Percentiles rank a stretch among this genome's conserved stretches.
Evolutionary conservation across 305 asterid genomes (phyloP).

Genomic region (Fraxinus albicans): DNA sequence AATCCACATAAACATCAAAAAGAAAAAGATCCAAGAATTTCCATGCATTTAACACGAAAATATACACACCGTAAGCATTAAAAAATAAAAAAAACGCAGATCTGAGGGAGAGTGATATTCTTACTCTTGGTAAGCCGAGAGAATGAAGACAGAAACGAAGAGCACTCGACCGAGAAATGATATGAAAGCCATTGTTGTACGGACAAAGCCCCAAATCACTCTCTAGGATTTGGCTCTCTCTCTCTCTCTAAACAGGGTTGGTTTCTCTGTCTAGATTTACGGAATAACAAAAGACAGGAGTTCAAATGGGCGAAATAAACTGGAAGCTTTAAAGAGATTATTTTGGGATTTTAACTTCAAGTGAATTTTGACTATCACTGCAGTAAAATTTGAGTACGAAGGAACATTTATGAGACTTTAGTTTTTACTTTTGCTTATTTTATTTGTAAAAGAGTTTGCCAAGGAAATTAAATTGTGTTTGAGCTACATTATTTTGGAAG

Average conservation of each 20-base stretch:
- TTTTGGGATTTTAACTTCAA: neutral
- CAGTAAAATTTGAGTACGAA: neutral
- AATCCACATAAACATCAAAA: neutral
- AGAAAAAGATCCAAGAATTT: neutral
- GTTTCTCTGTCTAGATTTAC: conserved; percentile 33
- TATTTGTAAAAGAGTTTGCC: no score
- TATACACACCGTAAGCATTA: neutral
- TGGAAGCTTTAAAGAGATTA: neutral
- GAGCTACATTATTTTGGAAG: no score
- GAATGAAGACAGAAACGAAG: conserved; percentile 81
- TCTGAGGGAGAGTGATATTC: conserved; percentile 33
- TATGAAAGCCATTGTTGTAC: conserved; percentile 57
- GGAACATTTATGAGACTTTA: neutral
- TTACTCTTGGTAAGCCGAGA: conserved; percentile 91
- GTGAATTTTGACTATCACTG: neutral
- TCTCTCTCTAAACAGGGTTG: conserved; percentile 29
- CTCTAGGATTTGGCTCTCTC: conserved; percentile 20
- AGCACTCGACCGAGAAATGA: conserved; percentile 78
- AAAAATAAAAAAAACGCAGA: conserved; percentile 30
- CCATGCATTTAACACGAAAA: neutral
- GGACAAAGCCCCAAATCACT: conserved; percentile 19
- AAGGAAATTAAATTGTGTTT: no score
- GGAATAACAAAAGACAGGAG: conserved; percentile 33
- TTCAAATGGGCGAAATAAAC: conserved; percentile 30
- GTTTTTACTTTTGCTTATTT: no score